Percentiles rank a stretch among this genome's conserved stretches.
Conservation (phyloP, 2,329 filamentous ascomycete species). For the Penicillium oxalicum region DNA sequence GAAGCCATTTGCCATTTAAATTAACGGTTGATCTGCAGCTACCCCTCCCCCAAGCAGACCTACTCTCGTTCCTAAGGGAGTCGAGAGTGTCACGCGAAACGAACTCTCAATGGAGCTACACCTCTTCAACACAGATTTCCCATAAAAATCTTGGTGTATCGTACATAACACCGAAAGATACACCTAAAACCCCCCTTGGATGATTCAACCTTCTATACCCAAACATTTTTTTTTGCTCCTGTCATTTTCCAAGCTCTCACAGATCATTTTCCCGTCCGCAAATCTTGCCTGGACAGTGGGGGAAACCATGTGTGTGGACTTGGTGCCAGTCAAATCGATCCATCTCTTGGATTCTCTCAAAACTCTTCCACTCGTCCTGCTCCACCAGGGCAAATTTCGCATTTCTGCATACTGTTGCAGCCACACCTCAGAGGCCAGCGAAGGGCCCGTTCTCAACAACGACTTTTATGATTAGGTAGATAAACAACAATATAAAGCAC, state of each 20-base stretch:
- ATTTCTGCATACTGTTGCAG: no score
- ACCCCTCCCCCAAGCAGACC: slow-evolving; percentile 74
- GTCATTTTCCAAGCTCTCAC: background rate
- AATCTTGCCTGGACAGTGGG: no score
- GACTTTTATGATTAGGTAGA: slow-evolving; percentile 20
- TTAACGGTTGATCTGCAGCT: slow-evolving; percentile 46
- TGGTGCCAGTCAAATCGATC: no score
- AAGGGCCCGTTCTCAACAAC: slow-evolving; percentile 31
- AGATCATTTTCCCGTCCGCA: no score
- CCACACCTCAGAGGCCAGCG: background rate
- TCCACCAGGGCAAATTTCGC: background rate
- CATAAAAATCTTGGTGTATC: slow-evolving; percentile 14
- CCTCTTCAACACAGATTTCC: slow-evolving; percentile 20
- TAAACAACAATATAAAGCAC: background rate
- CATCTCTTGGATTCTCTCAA: no score
- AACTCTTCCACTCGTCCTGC: background rate
- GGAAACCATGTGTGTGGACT: no score
- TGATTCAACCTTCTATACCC: slow-evolving; percentile 42
- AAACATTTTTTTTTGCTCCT: slow-evolving; percentile 10
- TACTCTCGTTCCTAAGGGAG: slow-evolving; percentile 47
- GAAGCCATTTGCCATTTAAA: background rate
- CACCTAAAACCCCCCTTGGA: slow-evolving; percentile 21
- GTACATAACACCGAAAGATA: slow-evolving; percentile 12
- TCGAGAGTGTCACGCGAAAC: slow-evolving; percentile 3
- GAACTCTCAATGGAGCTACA: slow-evolving; percentile 16